A percentile compares a stretch with the other conserved stretches of the same genome.
These are phyloP conservation scores for Arthrinium phaeospermum DNA, from an alignment of 2,329 filamentous ascomycete genomes.

Conservation along the genomic window DNA sequence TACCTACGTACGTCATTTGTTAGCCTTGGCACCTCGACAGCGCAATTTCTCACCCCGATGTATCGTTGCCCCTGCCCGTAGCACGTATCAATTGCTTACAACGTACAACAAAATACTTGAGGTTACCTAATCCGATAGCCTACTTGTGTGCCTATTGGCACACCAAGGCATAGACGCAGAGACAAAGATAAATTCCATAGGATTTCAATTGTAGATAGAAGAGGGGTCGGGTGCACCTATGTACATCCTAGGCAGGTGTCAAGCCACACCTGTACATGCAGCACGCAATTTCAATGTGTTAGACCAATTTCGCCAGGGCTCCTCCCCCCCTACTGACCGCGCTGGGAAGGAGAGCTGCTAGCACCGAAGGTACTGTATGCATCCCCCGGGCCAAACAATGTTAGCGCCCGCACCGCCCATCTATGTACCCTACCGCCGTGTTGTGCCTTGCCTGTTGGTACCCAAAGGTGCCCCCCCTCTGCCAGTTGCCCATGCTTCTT, in stretches of 20 bases:
- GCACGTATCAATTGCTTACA: background rate
- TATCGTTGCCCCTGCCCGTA: background rate
- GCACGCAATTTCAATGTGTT: background rate
- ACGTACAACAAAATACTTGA: background rate
- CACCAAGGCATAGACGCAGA: background rate
- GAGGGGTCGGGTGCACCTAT: background rate
- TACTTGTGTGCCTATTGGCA: background rate
- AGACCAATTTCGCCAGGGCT: background rate
- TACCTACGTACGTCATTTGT: slow-evolving; percentile 11
- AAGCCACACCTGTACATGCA: background rate
- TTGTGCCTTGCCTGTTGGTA: slow-evolving; percentile 8
- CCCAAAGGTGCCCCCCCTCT: slow-evolving; percentile 1
- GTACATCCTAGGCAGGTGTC: background rate
- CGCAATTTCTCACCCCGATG: background rate
- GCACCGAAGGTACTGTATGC: background rate
- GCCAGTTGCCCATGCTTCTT: background rate
- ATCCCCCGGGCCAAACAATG: background rate
- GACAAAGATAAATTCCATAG: background rate
- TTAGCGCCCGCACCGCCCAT: slow-evolving; percentile 7
- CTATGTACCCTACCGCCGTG: background rate
- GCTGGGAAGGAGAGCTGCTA: background rate
- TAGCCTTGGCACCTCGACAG: slow-evolving; percentile 4
- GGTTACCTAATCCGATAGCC: background rate
- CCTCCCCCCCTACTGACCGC: background rate
- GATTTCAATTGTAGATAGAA: background rate